These are phyloP conservation scores for Pholiota microspora DNA, from an alignment of 768 basidiomycete species.

Conservation along the genomic window DNA sequence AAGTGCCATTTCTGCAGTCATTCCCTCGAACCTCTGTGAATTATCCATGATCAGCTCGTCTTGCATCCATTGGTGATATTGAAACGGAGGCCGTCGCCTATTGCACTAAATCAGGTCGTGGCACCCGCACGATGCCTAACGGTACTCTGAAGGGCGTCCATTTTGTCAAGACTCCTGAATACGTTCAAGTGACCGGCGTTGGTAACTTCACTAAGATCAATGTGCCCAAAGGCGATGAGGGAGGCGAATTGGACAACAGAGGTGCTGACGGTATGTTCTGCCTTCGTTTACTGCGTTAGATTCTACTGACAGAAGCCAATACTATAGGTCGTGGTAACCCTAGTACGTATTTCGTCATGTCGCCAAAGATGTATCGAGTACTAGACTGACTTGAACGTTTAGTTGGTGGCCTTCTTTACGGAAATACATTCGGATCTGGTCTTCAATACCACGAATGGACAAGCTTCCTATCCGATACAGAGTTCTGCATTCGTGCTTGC, in stretches of 20 bases:
- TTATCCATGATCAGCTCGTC: constrained; percentile 32
- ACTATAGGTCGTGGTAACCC: constrained; percentile 43
- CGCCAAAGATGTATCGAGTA: background rate
- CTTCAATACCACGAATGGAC: constrained; percentile 81
- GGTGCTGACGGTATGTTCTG: constrained; percentile 52
- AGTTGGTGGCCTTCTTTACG: constrained; percentile 74
- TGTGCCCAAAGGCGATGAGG: constrained; percentile 48
- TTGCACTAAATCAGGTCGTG: constrained; percentile 73
- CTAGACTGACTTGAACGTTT: constrained; percentile 23
- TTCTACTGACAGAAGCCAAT: background rate
- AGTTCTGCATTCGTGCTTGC: constrained; percentile 78
- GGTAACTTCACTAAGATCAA: constrained; percentile 73
- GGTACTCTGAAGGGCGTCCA: constrained; percentile 70
- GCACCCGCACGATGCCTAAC: constrained; percentile 69
- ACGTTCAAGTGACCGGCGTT: constrained; percentile 59
- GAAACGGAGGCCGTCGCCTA: constrained; percentile 72
- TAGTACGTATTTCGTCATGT: constrained; percentile 21
- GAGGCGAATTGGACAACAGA: constrained; percentile 74
- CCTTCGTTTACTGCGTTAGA: background rate
- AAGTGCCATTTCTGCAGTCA: constrained; percentile 11
- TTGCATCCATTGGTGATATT: constrained; percentile 60
- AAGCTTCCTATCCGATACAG: constrained; percentile 66
- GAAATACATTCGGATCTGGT: constrained; percentile 50
- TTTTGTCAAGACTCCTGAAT: constrained; percentile 62
- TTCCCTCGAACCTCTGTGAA: background rate